Conservation (phyloP, 495 filamentous ascomycete species). For the Beverwykella pulmonaria region DNA sequence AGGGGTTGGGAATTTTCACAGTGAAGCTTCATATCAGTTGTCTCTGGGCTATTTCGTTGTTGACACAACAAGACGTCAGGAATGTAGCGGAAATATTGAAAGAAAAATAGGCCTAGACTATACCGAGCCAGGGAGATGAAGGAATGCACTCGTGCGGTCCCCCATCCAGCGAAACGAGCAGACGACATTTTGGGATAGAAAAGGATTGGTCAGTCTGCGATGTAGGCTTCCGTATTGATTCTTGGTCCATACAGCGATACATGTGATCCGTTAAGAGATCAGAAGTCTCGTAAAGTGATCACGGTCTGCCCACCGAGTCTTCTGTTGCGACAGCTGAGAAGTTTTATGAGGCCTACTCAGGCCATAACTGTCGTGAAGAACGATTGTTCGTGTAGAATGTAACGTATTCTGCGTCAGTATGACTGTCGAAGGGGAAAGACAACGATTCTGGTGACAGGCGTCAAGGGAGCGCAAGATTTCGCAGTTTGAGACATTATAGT, state of each 20-base stretch:
- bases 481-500: too few species aligned
- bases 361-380: background rate
- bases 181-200: background rate
- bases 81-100: slow-evolving; percentile 31
- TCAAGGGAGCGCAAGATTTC: slow-evolving; percentile 14
- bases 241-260: background rate
- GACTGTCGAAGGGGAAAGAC: background rate
- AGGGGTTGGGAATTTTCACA: slow-evolving; percentile 20
- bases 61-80: slow-evolving; percentile 32
- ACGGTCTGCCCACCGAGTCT: too few species aligned
- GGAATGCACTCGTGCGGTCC: slow-evolving; percentile 5
- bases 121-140: slow-evolving; percentile 5
- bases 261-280: background rate
- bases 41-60: slow-evolving; percentile 23
- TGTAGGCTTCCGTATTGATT: background rate
- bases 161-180: background rate
- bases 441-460: background rate
- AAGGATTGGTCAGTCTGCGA: background rate
- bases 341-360: too few species aligned
- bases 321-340: too few species aligned
- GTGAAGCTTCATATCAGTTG: slow-evolving; percentile 10
- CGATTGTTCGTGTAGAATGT: background rate
- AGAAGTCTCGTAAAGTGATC: background rate
- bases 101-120: slow-evolving; percentile 4
- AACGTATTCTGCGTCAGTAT: slow-evolving; percentile 10